phyloP scores from a whole-genome alignment of 2,329 filamentous ascomycete genomes.

The Fusarium beomiforme region DNA sequence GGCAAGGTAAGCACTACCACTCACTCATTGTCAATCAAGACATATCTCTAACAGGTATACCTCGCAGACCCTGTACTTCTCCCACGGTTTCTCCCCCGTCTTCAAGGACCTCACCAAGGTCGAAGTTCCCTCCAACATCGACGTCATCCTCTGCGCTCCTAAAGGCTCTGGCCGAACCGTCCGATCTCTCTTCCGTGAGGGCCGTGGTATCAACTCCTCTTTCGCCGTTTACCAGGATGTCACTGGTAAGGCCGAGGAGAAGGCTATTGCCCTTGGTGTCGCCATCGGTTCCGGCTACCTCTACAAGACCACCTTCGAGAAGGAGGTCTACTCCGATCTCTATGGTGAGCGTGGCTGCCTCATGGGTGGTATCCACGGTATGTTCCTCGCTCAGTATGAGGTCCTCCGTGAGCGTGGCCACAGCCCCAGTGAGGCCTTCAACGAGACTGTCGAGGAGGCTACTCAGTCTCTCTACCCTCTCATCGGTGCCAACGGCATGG shows the following conservation, averaged over 20 bases:
- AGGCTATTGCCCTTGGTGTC: slow-evolving; percentile 94
- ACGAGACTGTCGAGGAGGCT: slow-evolving; percentile 99
- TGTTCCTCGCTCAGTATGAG: slow-evolving; percentile 99
- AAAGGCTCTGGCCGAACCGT: slow-evolving; percentile 99
- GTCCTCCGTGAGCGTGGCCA: slow-evolving; percentile 98
- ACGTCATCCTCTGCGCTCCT: slow-evolving; percentile 99
- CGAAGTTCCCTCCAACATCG: slow-evolving; percentile 92
- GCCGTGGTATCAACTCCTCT: slow-evolving; percentile 99
- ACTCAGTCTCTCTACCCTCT: slow-evolving; percentile 98
- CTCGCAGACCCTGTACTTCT: slow-evolving; percentile 95
- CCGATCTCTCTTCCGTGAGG: slow-evolving; percentile 98
- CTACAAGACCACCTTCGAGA: slow-evolving; percentile 99
- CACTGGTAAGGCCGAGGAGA: slow-evolving; percentile 97
- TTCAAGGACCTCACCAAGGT: slow-evolving; percentile 99
- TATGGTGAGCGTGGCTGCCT: slow-evolving; percentile 99
- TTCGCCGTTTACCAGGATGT: slow-evolving; percentile 99
- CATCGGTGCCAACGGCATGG: slow-evolving; percentile 98
- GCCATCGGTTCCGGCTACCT: slow-evolving; percentile 98
- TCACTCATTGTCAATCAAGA: background rate
- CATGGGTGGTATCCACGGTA: slow-evolving; percentile 99
- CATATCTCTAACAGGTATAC: slow-evolving; percentile 36
- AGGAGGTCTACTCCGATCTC: slow-evolving; percentile 99
- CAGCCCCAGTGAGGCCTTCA: slow-evolving; percentile 98
- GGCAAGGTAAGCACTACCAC: slow-evolving; percentile 80
- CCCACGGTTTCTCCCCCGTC: slow-evolving; percentile 99